These are phyloP conservation scores for Calycina marina DNA, from an alignment of 2,329 filamentous ascomycete genomes.

Conservation along the genomic window DNA sequence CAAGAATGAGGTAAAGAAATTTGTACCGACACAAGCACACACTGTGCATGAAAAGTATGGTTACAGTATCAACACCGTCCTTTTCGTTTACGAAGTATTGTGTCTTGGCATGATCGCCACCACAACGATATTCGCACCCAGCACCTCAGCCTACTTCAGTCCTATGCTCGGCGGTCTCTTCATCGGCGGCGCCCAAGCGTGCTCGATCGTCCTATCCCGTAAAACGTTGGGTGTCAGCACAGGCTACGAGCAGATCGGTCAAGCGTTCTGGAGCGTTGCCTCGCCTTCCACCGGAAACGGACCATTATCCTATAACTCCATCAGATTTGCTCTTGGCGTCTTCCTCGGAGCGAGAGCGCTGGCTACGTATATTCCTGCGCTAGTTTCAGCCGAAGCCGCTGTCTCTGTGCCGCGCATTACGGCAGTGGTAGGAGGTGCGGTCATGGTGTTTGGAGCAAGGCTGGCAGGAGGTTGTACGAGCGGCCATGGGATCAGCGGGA, in stretches of 20 bases:
- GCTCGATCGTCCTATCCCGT: slow-evolving; percentile 37
- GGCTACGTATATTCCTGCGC: too few species aligned
- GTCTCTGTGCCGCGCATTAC: too few species aligned
- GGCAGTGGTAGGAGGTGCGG: slow-evolving; percentile 41
- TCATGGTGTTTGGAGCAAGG: slow-evolving; percentile 44
- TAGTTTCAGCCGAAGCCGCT: too few species aligned
- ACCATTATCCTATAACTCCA: slow-evolving; percentile 4
- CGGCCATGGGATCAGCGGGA: slow-evolving; percentile 54
- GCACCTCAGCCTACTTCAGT: slow-evolving; percentile 3
- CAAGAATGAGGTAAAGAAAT: not conserved
- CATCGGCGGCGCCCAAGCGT: slow-evolving; percentile 42
- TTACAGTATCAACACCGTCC: slow-evolving; percentile 2
- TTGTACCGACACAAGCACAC: slow-evolving; percentile 4
- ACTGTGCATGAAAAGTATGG: slow-evolving; percentile 10
- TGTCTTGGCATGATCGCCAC: slow-evolving; percentile 8
- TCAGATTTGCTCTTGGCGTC: slow-evolving; percentile 38
- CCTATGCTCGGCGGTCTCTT: slow-evolving; percentile 36
- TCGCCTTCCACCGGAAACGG: slow-evolving; percentile 1
- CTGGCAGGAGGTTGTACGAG: slow-evolving; percentile 53
- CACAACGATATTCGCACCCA: slow-evolving; percentile 3
- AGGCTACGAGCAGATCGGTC: slow-evolving; percentile 45
- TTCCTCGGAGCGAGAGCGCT: too few species aligned
- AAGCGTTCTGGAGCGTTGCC: slow-evolving; percentile 30
- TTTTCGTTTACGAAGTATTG: slow-evolving; percentile 11
- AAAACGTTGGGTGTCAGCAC: slow-evolving; percentile 45